Evolutionary conservation across 208 protist species (phyloP).

Genomic region (Strigomonas culicis): DNA sequence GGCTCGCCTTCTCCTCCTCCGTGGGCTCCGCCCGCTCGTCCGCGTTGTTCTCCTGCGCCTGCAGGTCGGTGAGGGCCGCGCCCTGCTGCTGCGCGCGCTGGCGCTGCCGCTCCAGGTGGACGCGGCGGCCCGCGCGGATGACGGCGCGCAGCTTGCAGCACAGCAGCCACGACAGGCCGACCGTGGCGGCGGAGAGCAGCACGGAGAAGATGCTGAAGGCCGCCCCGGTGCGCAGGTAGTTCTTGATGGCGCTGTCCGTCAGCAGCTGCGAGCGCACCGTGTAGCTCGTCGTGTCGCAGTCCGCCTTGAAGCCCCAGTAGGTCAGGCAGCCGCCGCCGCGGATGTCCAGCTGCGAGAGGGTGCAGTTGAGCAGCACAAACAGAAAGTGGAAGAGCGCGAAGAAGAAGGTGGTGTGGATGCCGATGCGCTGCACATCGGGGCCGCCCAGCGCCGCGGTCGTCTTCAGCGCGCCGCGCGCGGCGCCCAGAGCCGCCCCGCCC

Average conservation of each 20-base stretch:
- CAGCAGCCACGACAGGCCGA: slow-evolving; percentile 37
- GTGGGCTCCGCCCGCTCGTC: slow-evolving; percentile 5
- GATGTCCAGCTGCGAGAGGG: slow-evolving; percentile 73
- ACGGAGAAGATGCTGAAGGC: slow-evolving; percentile 79
- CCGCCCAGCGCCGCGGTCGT: slow-evolving; percentile 14
- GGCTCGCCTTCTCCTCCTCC: not conserved
- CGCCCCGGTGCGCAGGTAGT: slow-evolving; percentile 39
- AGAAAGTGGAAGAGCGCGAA: slow-evolving; percentile 40
- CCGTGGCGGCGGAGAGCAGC: slow-evolving; percentile 24
- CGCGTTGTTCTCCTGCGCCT: not conserved
- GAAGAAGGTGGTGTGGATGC: slow-evolving; percentile 40
- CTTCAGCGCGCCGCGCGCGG: slow-evolving; percentile 13
- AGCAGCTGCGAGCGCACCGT: slow-evolving; percentile 42
- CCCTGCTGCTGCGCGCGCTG: slow-evolving; percentile 8
- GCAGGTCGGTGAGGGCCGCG: not conserved
- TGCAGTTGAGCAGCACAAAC: slow-evolving; percentile 52
- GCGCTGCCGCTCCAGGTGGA: slow-evolving; percentile 15
- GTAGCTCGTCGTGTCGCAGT: slow-evolving; percentile 70
- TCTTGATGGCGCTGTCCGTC: slow-evolving; percentile 21
- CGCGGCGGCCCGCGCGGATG: slow-evolving; percentile 6
- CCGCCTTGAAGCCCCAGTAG: slow-evolving; percentile 72
- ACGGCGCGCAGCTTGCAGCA: slow-evolving; percentile 28
- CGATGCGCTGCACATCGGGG: slow-evolving; percentile 33
- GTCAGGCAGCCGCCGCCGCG: slow-evolving; percentile 66
- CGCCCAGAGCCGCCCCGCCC: slow-evolving; percentile 11